Conservation (phyloP, 2,329 filamentous ascomycete genomes). For the Juglanconis oblonga region DNA sequence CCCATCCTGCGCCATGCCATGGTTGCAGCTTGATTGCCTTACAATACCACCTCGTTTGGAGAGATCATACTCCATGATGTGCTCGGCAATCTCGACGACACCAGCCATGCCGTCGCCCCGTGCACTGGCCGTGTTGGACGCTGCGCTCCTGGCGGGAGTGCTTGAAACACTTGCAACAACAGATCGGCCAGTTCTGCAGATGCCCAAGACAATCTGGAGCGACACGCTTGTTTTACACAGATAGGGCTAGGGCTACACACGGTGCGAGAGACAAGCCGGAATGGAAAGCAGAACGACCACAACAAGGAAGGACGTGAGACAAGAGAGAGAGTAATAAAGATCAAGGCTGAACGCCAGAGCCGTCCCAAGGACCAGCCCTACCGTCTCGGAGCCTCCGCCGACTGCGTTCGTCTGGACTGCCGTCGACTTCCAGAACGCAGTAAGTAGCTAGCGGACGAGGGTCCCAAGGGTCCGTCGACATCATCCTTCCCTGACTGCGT, state of each 20-base stretch:
- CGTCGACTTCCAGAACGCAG: background rate
- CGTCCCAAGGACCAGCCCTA: background rate
- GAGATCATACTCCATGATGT: background rate
- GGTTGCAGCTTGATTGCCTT: background rate
- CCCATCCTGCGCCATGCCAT: background rate
- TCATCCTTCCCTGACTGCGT: background rate
- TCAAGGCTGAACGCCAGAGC: background rate
- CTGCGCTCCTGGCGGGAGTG: background rate
- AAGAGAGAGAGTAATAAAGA: too few relatives aligned
- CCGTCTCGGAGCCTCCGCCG: background rate
- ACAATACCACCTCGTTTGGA: background rate
- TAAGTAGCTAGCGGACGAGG: background rate
- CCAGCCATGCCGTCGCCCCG: too few relatives aligned
- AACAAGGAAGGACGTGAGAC: too few relatives aligned
- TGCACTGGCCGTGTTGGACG: background rate
- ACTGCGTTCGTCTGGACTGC: background rate
- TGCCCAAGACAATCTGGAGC: background rate
- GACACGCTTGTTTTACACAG: background rate
- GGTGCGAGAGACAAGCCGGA: background rate
- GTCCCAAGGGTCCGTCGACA: background rate
- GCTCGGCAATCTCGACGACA: background rate
- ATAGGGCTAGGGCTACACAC: background rate
- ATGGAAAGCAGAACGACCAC: too few relatives aligned
- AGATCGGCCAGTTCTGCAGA: background rate
- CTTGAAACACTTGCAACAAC: conserved; percentile 5